Evolutionary conservation across 345 rosid species (phyloP), one percentile per base, ranked within the genome.

Genomic region (Firmiana major): DNA sequence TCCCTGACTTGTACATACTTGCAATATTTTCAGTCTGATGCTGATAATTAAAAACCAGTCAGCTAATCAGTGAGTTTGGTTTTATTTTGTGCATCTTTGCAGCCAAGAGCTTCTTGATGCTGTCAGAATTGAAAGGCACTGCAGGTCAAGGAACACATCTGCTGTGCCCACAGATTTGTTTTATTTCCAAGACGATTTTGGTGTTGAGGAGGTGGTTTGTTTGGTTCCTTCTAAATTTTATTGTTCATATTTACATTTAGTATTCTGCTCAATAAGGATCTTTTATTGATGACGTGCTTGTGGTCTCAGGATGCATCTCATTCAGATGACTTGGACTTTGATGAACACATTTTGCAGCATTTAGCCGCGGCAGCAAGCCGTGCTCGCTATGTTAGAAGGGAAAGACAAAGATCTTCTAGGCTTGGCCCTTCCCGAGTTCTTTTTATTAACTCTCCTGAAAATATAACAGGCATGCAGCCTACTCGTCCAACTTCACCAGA

Each of bases 51-150:
- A 34, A 74, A 74, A 65, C 22, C 21, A 49, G 55, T 77, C 78
- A 11, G 63, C 73, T 79, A 28, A 64, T 69, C 62, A 26, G 67
- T 53, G 73, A 54, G 57, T 15, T 79, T 28, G 43, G 12, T 21
- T 15, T 38, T 42, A 13, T 72, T 5, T 3, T 58, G 15, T 34
- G 9, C 28, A 26, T 80, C 73, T 13, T 80, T 82, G 67, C 80
- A 94, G 97, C 83, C 98, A 92, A 88, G 97, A 94, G 85, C 92
- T 94, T 79, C 82, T 94, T 46, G 81, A 84, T 84, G 93, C 92
- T 72, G 84, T 93, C 43, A 93, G 86, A 63, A 83, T 67, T 62
- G 97, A 90, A 82, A 89, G 93, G 81, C 60, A 17, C 38, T 60
- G 75, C 51, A 85, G 90, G 89, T 82, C 88, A 34, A 91, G 81